Evolutionary conservation across 176 grass and related monocot species (phyloP), one percentile per base, ranked within the genome.

Genomic region (Areca catechu): DNA sequence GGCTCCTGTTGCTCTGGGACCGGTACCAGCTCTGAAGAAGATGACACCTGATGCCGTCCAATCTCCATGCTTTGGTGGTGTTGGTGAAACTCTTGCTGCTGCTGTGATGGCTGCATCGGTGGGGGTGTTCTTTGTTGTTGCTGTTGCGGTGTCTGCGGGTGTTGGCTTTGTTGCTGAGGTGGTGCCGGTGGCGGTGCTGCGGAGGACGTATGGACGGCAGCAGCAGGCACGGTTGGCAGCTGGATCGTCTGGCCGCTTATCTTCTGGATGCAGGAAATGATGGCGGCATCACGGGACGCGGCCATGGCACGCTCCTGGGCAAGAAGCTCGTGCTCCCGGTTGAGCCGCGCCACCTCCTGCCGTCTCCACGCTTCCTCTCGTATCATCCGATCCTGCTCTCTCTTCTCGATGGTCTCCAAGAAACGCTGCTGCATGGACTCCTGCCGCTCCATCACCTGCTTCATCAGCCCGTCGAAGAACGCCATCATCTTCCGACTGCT

Each of bases 371-470:
- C 94, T 67, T 98, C 94, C 70, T 98, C 94, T 18, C 94, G 81
- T 54, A 89, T 93, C 88, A 92, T 92, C 57, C 94, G 77, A 47
- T 98, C 94, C 76, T 93, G 88, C 53, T 93, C 88, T 1, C 94
- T 73, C 67, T 89, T 98, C 76, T 98, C 86, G 62, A 98, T 85
- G 24, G 88, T 80, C 56, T 98, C 94, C 51, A 98, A 9, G 50
- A 98, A 98, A 16, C 78, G 74, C 60, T 86, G 81, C 66, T 98
- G 94, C 94, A 98, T 98, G 24, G 78, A 76, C 78, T 98, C 94
- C 73, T 98, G 88, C 60, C 94, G 84, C 66, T 98, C 84, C 84
- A 89, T 93, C 25, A 98, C 84, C 69, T 93, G 88, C 57, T 76
- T 83, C 88, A 89, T 89, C 72, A 98, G 60, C 3, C 84, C 81